Evolutionary conservation across 2,329 filamentous ascomycete species (phyloP), one percentile per base, ranked within the genome.

Genomic region (Dichotomopilus funicola): DNA sequence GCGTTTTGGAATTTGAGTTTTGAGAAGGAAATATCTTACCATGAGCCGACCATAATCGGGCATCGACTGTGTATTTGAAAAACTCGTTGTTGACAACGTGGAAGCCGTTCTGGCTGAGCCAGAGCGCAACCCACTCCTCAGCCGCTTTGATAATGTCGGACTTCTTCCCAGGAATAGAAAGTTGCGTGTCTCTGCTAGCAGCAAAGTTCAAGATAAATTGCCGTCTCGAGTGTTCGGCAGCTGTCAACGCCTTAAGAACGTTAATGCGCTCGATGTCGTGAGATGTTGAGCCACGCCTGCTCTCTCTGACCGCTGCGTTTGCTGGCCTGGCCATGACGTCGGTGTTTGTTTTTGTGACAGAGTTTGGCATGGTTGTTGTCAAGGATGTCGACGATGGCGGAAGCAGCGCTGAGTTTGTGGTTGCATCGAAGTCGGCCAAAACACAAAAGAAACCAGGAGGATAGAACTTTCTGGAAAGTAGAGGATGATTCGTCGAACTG

Each of bases 131-230:
- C 58, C 59, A 63, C 37, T 64, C 59, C 57, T 65, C 63, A 19
- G 63, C 62, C 6, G 56, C 58, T 53, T 65, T 65, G 49, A 64
- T 60, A 12, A 58, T 60, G 12, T 59, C 54, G 4, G 62, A 58
- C 50, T 65, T 65, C n/a, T 60, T 54, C 3, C 63, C 63, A 1
- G 63, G 63, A 8, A 65, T 49, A 10, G 64, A 59, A 5, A 65
- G 63, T 8, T 50, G 50, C 6, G 61, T 61, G 36, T 64, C 51
- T 41, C 49, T 53, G 53, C 59, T 65, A 37, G 63, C 59, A 35
- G 63, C 61, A 49, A 59, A 65, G 52, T 64, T 65, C 46, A 65
- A 46, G 12, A 65, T 57, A 49, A 65, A 65, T 49, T 65, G 63
- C 13, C 63, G 59, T 2, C 63, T 49, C 6, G 63, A 65, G 41